Evolutionary conservation across 208 protist genomes (phyloP).

Genomic region (Leishmania arabica): DNA sequence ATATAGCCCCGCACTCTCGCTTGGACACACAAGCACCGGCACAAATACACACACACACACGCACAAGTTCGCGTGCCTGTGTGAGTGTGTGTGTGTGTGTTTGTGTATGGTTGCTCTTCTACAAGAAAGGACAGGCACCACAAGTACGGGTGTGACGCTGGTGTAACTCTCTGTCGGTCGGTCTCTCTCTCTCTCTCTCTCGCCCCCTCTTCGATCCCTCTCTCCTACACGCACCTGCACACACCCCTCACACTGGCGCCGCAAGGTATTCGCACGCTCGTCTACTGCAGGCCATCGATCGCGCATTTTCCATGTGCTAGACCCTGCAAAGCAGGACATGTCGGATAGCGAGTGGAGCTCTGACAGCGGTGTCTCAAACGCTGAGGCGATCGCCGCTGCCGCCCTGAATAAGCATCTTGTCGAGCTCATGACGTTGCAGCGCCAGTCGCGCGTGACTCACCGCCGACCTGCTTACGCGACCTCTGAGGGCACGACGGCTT

Average conservation of each 20-base stretch:
- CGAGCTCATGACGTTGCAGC: conserved; percentile 6
- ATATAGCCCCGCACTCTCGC: no score
- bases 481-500: background rate
- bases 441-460: conserved; percentile 16
- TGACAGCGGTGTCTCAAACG: conserved; percentile 10
- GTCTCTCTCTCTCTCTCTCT: no score
- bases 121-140: no score
- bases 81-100: no score
- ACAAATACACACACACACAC: no score
- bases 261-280: background rate
- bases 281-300: background rate
- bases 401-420: conserved; percentile 19
- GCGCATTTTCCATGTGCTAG: background rate
- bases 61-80: no score
- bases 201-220: background rate
- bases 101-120: no score
- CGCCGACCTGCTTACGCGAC: background rate
- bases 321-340: background rate
- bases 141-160: no score
- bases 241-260: background rate
- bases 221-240: background rate
- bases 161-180: background rate
- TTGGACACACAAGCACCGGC: no score
- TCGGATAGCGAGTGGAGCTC: conserved; percentile 21
- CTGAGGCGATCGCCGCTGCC: background rate